Percentiles rank a stretch among this genome's conserved stretches.
These are phyloP conservation scores for Microcera coccophila DNA, from an alignment of 2,329 filamentous ascomycete genomes.

Conservation along the genomic window DNA sequence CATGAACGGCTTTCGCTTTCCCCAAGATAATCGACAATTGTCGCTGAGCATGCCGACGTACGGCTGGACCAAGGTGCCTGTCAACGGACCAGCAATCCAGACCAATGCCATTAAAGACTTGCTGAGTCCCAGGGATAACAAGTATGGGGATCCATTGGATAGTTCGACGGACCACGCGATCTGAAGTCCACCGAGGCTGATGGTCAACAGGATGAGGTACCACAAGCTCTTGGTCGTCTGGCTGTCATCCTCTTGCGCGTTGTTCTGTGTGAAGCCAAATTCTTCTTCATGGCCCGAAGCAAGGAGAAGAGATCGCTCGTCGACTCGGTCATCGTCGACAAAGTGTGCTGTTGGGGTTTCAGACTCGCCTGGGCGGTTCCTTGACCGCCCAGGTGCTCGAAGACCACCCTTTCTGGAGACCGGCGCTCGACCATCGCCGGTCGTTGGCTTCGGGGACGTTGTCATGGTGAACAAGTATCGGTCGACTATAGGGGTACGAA, in stretches of 20 bases:
- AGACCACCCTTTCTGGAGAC: background rate
- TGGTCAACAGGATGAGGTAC: constrained; percentile 81
- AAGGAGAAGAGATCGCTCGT: constrained; percentile 33
- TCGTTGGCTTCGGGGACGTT: constrained; percentile 9
- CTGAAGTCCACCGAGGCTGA: constrained; percentile 84
- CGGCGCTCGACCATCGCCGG: constrained; percentile 6
- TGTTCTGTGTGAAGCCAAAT: constrained; percentile 2
- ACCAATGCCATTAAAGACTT: constrained; percentile 79
- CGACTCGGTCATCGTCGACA: constrained; percentile 16
- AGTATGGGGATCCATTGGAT: constrained; percentile 84
- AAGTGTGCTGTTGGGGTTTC: constrained; percentile 11
- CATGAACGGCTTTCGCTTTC: constrained; percentile 80
- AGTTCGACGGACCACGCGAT: constrained; percentile 95
- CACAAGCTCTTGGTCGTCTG: constrained; percentile 74
- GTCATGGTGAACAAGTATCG: constrained; percentile 13
- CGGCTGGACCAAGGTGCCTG: constrained; percentile 74
- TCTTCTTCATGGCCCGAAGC: constrained; percentile 11
- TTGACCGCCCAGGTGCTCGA: constrained; percentile 1
- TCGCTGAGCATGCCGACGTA: constrained; percentile 81
- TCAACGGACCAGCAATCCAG: constrained; percentile 79
- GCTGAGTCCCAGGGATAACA: constrained; percentile 75
- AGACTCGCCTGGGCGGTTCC: constrained; percentile 8
- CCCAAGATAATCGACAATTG: constrained; percentile 69
- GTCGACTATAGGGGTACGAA: too few relatives aligned
- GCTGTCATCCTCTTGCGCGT: constrained; percentile 21